Evolutionary conservation across 805 yeast genomes (phyloP), one percentile per base, ranked within the genome.

Genomic region (Metschnikowia hibisci): DNA sequence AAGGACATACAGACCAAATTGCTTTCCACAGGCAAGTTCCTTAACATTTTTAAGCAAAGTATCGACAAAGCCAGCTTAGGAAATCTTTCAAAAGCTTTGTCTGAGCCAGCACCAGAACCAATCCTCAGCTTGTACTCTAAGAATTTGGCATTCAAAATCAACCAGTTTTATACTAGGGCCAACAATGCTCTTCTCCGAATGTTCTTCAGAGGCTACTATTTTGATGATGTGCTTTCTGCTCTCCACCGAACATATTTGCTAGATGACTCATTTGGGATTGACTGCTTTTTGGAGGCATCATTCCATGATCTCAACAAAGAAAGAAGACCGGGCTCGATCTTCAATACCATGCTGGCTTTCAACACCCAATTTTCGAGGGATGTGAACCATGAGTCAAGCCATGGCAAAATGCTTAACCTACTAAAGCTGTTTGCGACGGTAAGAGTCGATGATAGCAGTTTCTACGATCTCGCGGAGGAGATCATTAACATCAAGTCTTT

Each of bases 11-110:
- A 84, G 51, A 72, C 74, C 38, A 83, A 84, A 60, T 73, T 91
- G 0, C 66, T 91, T 18, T 68, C 81, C 39, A 87, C 96, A 0
- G 99, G 99, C 1, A 90, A 88, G 62, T 82, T 82, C 53, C 66
- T 89, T 43, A 86, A 87, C 54, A 82, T 91, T 3, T 70, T 85
- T 34, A 74, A 78, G 43, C 80, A 74, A 44, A 81, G 86, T 54
- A 61, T 66, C 9, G 84, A 82, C 0, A 64, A 77, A 3, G 66
- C 68, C n/a, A 57, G 62, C 40, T 58, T 67, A 26, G 57, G 57
- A 4, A 43, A 37, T 16, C 53, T 66, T 15, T 53, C 61, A 15
- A 70, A 65, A 35, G 46, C 66, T 1, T 35, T 45, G 12, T 29
- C 37, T 7, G 38, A 31, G 20, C 16, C 42, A 8, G 29, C 43